Conservation (phyloP, 2,329 filamentous ascomycete genomes). For the Trichoderma sp. region DNA sequence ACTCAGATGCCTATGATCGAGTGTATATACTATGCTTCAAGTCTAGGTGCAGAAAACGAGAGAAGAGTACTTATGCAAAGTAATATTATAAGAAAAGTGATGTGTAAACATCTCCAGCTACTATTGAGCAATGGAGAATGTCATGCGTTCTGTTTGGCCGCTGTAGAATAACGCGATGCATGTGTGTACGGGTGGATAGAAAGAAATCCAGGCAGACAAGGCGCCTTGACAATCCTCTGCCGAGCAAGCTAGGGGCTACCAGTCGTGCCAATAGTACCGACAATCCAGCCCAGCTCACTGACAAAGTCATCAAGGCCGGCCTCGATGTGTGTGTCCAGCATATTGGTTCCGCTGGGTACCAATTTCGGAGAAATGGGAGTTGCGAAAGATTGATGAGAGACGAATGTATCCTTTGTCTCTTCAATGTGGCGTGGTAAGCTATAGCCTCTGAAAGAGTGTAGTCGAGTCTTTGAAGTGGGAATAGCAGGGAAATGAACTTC, state of each 20-base stretch:
- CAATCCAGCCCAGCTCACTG: constrained; percentile 55
- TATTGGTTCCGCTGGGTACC: constrained; percentile 32
- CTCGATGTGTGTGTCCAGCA: constrained; percentile 41
- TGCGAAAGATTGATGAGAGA: constrained; percentile 29
- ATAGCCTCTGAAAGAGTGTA: constrained; percentile 42
- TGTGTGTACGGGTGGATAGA: background rate
- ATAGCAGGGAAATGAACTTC: constrained; percentile 30
- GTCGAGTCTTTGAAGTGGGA: background rate
- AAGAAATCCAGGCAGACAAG: background rate
- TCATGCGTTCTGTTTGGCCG: background rate
- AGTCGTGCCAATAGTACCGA: constrained; percentile 46
- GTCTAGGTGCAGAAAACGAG: constrained; percentile 11
- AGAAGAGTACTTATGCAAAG: background rate
- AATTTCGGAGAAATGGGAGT: constrained; percentile 33
- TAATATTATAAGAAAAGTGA: background rate
- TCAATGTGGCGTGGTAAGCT: constrained; percentile 46
- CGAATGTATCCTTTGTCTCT: constrained; percentile 29
- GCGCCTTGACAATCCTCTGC: background rate
- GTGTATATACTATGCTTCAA: constrained; percentile 3
- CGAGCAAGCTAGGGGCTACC: background rate
- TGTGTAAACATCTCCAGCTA: background rate
- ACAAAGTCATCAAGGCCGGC: constrained; percentile 45
- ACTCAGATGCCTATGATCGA: background rate
- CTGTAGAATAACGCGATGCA: background rate
- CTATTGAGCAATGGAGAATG: background rate